phyloP scores from a whole-genome alignment of 345 rosid species.

The Viola odorata region DNA sequence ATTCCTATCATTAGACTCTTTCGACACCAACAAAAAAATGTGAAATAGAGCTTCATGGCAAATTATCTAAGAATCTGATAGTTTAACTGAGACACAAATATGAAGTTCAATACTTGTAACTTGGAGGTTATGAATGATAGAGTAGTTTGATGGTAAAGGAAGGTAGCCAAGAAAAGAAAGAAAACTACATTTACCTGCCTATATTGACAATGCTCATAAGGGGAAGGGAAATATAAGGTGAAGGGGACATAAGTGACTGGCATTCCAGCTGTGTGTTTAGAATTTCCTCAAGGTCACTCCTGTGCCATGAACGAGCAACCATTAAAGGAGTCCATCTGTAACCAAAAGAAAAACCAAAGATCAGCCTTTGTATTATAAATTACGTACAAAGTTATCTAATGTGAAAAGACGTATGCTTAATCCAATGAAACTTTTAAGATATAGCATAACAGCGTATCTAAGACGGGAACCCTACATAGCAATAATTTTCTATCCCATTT shows the following conservation, averaged over 20 bases:
- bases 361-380: conserved; percentile 6
- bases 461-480: no score
- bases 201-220: conserved; percentile 87
- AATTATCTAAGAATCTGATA: background rate
- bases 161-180: background rate
- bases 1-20: background rate
- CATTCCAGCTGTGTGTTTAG: conserved; percentile 42
- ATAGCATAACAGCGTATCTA: no score
- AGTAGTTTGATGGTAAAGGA: background rate
- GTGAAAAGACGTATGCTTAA: background rate
- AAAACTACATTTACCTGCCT: conserved; percentile 56
- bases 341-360: conserved; percentile 14
- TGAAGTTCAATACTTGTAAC: background rate
- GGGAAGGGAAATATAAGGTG: conserved; percentile 80
- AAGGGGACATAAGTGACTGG: conserved; percentile 39
- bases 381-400: background rate
- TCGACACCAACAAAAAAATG: background rate
- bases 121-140: background rate
- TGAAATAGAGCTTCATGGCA: background rate
- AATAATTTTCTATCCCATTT: no score
- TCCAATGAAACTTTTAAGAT: background rate
- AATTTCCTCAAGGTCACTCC: conserved; percentile 72
- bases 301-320: conserved; percentile 95
- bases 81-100: background rate
- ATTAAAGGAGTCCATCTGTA: conserved; percentile 83